phyloP scores from a whole-genome alignment of 768 basidiomycete species.

The Sporobolomyces pararoseus region DNA sequence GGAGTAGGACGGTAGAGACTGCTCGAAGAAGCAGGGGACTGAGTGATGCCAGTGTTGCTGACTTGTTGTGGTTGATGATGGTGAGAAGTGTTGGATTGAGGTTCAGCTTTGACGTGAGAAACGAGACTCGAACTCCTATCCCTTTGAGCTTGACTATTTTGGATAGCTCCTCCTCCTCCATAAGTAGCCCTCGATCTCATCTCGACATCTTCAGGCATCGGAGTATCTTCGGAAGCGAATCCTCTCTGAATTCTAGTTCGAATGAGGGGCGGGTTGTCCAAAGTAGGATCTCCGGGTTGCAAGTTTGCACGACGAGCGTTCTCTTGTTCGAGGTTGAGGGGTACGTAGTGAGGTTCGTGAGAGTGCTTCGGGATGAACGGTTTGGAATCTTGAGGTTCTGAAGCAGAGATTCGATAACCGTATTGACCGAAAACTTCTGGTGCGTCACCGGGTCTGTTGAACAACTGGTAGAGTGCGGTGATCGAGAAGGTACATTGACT shows the following conservation, averaged over 20 bases:
- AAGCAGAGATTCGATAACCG: conserved; percentile 4
- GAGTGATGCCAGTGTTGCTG: background rate
- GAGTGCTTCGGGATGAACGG: conserved; percentile 11
- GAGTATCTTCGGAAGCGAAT: background rate
- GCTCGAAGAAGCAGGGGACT: background rate
- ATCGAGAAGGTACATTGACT: conserved; percentile 17
- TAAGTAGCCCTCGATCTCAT: background rate
- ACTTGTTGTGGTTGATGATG: too few relatives aligned
- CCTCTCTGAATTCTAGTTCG: background rate
- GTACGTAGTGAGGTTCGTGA: conserved; percentile 22
- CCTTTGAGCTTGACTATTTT: too few relatives aligned
- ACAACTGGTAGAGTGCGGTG: conserved; percentile 6
- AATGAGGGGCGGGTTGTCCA: conserved; percentile 24
- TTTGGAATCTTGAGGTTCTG: background rate
- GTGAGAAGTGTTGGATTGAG: too few relatives aligned
- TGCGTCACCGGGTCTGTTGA: conserved; percentile 7
- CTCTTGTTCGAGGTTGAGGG: conserved; percentile 23
- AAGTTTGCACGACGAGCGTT: conserved; percentile 2
- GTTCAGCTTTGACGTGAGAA: background rate
- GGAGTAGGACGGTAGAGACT: background rate
- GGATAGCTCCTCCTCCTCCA: background rate
- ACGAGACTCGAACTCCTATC: background rate
- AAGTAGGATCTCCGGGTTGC: background rate
- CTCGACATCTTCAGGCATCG: background rate
- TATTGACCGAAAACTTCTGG: background rate